Base-by-base conservation (phyloP, 352 stramenopile species). In the Globisporangium alternatum region DNA sequence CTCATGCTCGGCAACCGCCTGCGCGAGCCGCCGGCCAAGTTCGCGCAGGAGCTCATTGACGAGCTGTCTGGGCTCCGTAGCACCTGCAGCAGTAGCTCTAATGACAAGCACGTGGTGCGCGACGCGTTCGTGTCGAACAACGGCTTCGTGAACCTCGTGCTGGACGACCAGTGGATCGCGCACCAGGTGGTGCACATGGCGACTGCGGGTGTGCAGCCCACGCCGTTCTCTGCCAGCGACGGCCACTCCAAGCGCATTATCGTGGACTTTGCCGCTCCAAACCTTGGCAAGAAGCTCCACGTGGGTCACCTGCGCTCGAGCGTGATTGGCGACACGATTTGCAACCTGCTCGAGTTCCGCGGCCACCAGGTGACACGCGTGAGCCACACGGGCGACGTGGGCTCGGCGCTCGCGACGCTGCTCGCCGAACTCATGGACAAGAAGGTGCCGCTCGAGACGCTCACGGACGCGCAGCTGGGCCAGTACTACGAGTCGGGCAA, bases 201-300 rank as follows among this genome's bases (percentile, higher is more conserved):
- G 6, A 91, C 80, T 9, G 17, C 52, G 17, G 60, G 60, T 13
- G 51, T 66, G 30, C 37, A 35, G 21, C 51, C 60, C 28, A 43
- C 60, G 21, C 39, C 30, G 51, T 58, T 60, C 22, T 19, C 33
- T 25, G n/a, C 21, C 10, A 28, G 25, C 25, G 37, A 12, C 0
- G 45, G 28, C 31, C 51, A 22, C 28, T 58, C 60, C 3, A 74
- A 80, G 59, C 60, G 60, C 17, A 78, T 92, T 56, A 71, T 95
- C 3, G 85, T 93, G 59, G 86, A 95, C 65, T 95, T 93, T 73
- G 83, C 81, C 33, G 82, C 84, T 6, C 86, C 86, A 2, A 95
- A 95, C 58, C 85, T 93, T 44, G 86, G 86, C 69, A 95, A 93
- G 73, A 91, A 91, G 64, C 70, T 95, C 25, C 86, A 95, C 54